Conservation (phyloP, 176 grass and related monocot species). For the Tillandsia fasciculata region DNA sequence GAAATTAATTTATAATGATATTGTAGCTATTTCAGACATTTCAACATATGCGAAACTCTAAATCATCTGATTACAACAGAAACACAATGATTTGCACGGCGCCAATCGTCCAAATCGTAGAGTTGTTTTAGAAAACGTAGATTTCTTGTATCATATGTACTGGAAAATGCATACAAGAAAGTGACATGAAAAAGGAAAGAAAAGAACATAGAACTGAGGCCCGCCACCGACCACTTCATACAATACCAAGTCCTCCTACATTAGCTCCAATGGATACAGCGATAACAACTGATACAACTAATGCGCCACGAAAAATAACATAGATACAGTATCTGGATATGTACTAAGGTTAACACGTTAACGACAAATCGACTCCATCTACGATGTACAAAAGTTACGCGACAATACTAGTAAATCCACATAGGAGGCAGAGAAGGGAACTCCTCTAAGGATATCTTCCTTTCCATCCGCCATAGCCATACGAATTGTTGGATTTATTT, state of each 20-base stretch:
- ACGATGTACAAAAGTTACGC: background rate
- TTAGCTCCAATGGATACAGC: background rate
- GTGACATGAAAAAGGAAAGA: background rate
- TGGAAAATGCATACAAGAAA: background rate
- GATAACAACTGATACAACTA: background rate
- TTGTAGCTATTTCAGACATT: no score
- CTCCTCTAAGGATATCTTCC: constrained; percentile 33
- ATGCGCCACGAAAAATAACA: background rate
- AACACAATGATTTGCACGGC: no score
- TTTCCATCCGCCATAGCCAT: constrained; percentile 28
- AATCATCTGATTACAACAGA: no score
- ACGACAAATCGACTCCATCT: background rate
- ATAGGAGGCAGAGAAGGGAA: no score
- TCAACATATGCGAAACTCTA: no score
- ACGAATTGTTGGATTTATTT: constrained; percentile 38
- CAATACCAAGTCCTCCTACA: background rate
- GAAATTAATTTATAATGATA: no score
- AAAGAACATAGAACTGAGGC: background rate
- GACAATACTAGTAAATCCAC: no score
- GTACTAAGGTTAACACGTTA: background rate
- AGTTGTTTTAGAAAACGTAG: no score
- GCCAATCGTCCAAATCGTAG: no score
- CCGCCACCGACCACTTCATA: background rate
- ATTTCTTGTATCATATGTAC: background rate
- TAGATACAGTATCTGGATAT: background rate